Base-by-base conservation (phyloP, 2,329 filamentous ascomycete genomes). In the Monosporascus sp. region DNA sequence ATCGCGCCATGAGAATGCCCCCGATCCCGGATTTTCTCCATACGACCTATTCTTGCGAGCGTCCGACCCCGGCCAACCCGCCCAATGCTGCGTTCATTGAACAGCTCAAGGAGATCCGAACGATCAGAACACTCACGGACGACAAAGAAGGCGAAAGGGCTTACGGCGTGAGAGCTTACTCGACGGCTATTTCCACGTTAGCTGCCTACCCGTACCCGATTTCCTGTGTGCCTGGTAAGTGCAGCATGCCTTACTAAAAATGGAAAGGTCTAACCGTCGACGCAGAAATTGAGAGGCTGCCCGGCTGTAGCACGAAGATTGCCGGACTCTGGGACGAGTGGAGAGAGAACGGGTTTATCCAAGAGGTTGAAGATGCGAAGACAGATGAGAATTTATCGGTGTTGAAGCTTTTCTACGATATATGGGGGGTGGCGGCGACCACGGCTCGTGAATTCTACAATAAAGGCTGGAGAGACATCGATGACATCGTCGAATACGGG, bases 361-460 rank as follows among this genome's bases (percentile, higher is more conserved):
- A 76, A 37, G 88, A 89, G 24, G 85, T 86, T 0, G 73, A 80
- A 7, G 80, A 84, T 4, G 80, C 88, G 1, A 79, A 87, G 49
- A 70, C 73, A 1, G 85, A 96, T 60, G 74, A 82, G 14, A 81
- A 78, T 53, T 76, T 94, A 54, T 76, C 77, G 20, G 77, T 85
- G 1, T 71, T 97, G 3, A 77, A 82, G 45, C 68, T 79, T 0
- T 97, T 97, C 69, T 89, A 88, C 71, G 78, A 88, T 5, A 95
- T 97, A 53, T 96, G 91, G 89, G 93, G 92, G n/a, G 91, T 97
- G 0, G 93, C 88, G 0, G 86, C 88, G 2, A 84, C 83, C 14
- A 94, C 88, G 0, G 92, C 93, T 0, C 78, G 86, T 17, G 82
- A 92, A 1, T 96, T 96, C 63, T 94, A 92, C 68, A 79, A 82